Base-by-base conservation (phyloP, 345 rosid species). In the Eutrema heterophyllum region DNA sequence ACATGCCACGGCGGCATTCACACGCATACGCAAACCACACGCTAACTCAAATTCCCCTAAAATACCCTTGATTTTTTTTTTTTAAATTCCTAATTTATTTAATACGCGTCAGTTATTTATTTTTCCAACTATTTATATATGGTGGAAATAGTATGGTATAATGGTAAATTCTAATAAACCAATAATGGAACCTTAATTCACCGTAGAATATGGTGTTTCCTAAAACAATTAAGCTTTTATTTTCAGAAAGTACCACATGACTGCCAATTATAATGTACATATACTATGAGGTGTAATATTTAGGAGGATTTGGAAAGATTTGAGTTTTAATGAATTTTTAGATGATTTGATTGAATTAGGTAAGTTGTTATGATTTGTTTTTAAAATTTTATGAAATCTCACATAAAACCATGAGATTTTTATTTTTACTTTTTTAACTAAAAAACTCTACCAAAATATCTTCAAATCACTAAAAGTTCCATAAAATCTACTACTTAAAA, bases 1-100 rank as follows among this genome's bases (percentile, higher is more conserved):
- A 64, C 46, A 70, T 70, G 67, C 80, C 80, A 76, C 67, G 59
- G n/a, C 21, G 75, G 71, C 70, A 63, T 76, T 70, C 75, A 76
- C 75, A 76, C 66, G 59, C 68, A 69, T 59, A 64, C 70, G 71
- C 56, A 32, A 67, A 57, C 53, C 79, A 67, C 79, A 75, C 73
- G 79, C 71, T 21, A 70, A 14, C 29, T 44, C 53, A 57, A 13
- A 27, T 40, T 13, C 41, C 12, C 48, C 21, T 15, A 40, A 73
- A 16, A 55, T 46, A 56, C 33, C 5, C 12, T 26, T 62, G 36
- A 41, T 51, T 59, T 50, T 32, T 52, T 30, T 29, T 53, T 41
- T 32, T 43, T 21, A 21, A 21, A 21, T 21, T 21, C 10, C 15
- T 18, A 38, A 49, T 2, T 27, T 39, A 9, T 60, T 15, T 9